These are phyloP conservation scores for Lotmaria passim DNA, from an alignment of 208 protist genomes.

Conservation along the genomic window DNA sequence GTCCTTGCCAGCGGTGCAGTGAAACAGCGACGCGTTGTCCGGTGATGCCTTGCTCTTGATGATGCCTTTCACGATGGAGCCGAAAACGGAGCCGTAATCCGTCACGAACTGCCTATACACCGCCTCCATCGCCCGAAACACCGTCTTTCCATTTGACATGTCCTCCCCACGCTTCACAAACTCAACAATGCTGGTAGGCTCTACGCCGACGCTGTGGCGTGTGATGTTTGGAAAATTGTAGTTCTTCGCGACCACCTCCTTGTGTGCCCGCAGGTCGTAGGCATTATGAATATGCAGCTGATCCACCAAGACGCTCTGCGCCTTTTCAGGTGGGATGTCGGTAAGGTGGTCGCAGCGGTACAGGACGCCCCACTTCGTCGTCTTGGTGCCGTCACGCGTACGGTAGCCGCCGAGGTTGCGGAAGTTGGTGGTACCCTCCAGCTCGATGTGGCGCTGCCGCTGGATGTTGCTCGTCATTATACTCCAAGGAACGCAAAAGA, in stretches of 20 bases:
- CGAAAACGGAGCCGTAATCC: constrained; percentile 9
- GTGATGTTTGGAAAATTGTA: constrained; percentile 36
- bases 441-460: constrained; percentile 9
- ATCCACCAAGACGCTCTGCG: constrained; percentile 35
- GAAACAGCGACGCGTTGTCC: constrained; percentile 37
- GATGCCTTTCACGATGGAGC: constrained; percentile 35
- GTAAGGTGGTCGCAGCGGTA: constrained; percentile 53
- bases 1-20: constrained; percentile 64
- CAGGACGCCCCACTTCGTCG: constrained; percentile 43
- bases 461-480: constrained; percentile 9
- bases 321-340: constrained; percentile 29
- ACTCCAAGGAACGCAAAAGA: not conserved
- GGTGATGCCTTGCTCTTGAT: constrained; percentile 19
- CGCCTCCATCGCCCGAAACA: constrained; percentile 24
- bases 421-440: constrained; percentile 47
- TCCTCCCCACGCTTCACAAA: constrained; percentile 24
- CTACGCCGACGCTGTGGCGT: constrained; percentile 25
- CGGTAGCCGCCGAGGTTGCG: constrained; percentile 54
- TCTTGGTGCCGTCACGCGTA: constrained; percentile 31
- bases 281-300: constrained; percentile 42
- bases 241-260: constrained; percentile 32
- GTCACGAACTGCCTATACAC: constrained; percentile 32
- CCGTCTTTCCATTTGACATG: constrained; percentile 13
- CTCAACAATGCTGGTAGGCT: constrained; percentile 18
- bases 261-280: constrained; percentile 39